A percentile compares a stretch with the other conserved stretches of the same genome.
phyloP scores from a whole-genome alignment of 1,284 basidiomycete species.

The Tilletiaria anomala region DNA sequence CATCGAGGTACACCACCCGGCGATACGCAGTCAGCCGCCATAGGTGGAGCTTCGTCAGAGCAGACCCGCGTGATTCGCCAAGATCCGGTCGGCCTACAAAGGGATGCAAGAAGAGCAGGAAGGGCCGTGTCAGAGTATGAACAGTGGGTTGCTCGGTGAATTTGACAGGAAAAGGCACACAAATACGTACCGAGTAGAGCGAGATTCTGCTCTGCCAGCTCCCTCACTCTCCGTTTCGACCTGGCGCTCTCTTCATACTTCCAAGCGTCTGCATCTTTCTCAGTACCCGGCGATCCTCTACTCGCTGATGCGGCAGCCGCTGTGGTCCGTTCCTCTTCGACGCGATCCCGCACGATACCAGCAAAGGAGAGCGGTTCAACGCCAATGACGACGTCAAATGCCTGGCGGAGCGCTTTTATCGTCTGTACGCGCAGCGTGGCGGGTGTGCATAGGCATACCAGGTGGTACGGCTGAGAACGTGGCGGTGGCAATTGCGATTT shows the following conservation, averaged over 20 bases:
- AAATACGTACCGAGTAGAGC: background rate
- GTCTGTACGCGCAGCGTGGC: constrained; percentile 75
- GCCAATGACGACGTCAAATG: constrained; percentile 73
- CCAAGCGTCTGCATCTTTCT: background rate
- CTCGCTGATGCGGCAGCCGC: no score
- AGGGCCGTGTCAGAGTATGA: background rate
- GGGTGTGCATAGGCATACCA: constrained; percentile 84
- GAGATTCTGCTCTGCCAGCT: constrained; percentile 1
- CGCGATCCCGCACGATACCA: constrained; percentile 8
- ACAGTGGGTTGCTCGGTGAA: background rate
- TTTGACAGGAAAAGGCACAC: background rate
- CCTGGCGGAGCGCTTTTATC: constrained; percentile 62
- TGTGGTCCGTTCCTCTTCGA: background rate
- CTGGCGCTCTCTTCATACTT: background rate
- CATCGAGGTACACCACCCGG: constrained; percentile 87
- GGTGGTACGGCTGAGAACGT: constrained; percentile 44
- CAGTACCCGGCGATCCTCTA: no score
- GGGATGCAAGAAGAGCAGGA: background rate
- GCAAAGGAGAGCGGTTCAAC: constrained; percentile 47
- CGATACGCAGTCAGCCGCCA: constrained; percentile 76
- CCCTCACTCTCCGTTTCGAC: background rate
- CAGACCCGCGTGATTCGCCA: constrained; percentile 46
- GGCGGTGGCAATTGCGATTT: no score
- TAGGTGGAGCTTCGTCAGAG: constrained; percentile 86
- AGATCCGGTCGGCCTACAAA: constrained; percentile 59